Evolutionary conservation across 371 early-diverging fungal genomes (phyloP), one percentile per base, ranked within the genome.

Genomic region (Furculomyces boomerangus): DNA sequence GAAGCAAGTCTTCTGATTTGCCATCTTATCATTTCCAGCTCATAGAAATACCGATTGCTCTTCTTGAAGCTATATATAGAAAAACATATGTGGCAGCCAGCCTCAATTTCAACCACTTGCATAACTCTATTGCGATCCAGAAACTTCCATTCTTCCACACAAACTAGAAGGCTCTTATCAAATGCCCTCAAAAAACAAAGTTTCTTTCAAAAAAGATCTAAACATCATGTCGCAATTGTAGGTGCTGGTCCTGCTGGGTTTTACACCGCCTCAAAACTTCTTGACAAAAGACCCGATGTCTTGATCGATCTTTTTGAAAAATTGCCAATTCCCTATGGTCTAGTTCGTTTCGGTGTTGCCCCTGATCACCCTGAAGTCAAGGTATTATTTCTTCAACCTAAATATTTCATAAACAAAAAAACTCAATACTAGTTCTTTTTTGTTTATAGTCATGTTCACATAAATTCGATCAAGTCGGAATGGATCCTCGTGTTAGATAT

Each of bases 311-410:
- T 98, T 71, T 86, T 79, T 60, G 99, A 97, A 60, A 71, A 72
- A 24, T 68, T 84, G 0, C 86, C 92, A 1, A 75, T 85, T 0
- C 96, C 96, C 7, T 86, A 84, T 66, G 98, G 99, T 0, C 75
- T 95, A 26, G 90, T 91, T 14, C 80, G 94, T 1, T 94, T 78
- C 65, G 96, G 98, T 29, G 97, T 98, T 2, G 96, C 99, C n/a
- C 96, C 99, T 2, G 96, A 96, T 67, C 97, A 98, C 63, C 90
- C 88, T 2, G 97, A 93, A 67, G 95, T 96, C 27, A 94, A 95
- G 77, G 86, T 86, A 77, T 39, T 37, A 35, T 1, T 7, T 35
- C 18, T 7, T 10, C n/a, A 28, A 26, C 7, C 10, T n/a, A 29
- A 56, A 10, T 0, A 20, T 24, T n/a, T n/a, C 37, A 28, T 31